These are phyloP conservation scores for Aureobasidium namibiae DNA, from an alignment of 2,329 filamentous ascomycete species.

Conservation along the genomic window DNA sequence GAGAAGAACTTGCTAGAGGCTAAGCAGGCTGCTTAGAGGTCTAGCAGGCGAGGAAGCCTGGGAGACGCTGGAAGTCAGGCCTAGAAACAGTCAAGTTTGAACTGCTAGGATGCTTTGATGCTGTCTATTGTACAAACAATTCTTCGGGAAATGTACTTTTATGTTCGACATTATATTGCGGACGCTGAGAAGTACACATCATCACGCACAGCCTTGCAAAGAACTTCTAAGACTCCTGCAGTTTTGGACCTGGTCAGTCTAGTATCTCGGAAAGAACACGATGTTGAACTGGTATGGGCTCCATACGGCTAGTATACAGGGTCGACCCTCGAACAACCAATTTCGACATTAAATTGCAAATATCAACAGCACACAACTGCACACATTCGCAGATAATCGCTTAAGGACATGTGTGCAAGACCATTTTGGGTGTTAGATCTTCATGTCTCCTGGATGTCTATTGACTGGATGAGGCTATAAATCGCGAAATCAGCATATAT, in stretches of 20 bases:
- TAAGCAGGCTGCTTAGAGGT: slow-evolving; percentile 18
- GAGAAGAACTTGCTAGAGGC: slow-evolving; percentile 21
- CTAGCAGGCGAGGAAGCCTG: background rate
- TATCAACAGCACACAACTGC: background rate
- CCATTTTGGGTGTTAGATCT: background rate
- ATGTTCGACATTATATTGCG: background rate
- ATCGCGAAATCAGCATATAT: too few species aligned
- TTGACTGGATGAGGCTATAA: too few species aligned
- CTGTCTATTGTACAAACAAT: background rate
- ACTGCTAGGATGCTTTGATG: background rate
- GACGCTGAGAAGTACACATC: too few species aligned
- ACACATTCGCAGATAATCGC: background rate
- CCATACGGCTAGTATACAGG: background rate
- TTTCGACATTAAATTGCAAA: background rate
- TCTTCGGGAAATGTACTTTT: background rate
- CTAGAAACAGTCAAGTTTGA: background rate
- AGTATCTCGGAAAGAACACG: too few species aligned
- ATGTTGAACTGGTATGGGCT: too few species aligned
- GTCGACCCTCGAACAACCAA: background rate
- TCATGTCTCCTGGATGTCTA: background rate
- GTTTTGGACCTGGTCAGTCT: background rate
- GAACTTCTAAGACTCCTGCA: background rate
- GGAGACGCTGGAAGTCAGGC: background rate
- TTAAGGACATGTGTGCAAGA: background rate
- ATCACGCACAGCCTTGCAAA: background rate